phyloP scores from a whole-genome alignment of 2,329 filamentous ascomycete species.

The Botrytis cinerea region DNA sequence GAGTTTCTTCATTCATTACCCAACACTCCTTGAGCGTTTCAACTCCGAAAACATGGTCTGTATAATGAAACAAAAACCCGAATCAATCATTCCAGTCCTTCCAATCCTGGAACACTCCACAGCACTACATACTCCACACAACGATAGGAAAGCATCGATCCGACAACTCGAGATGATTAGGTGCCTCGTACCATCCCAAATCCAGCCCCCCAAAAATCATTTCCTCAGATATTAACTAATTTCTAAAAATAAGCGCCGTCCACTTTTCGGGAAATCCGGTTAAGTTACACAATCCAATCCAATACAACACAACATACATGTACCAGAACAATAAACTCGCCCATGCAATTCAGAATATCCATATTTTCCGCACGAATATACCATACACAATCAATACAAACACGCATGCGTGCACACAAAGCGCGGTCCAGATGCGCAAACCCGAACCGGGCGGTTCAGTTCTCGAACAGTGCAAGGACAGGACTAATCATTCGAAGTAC shows the following conservation, averaged over 20 bases:
- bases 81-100: background rate
- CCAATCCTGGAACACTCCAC: no score
- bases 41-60: background rate
- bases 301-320: no score
- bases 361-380: background rate
- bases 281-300: background rate
- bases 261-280: background rate
- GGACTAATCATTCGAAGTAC: background rate
- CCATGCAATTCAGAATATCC: background rate
- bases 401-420: background rate
- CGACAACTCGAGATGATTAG: background rate
- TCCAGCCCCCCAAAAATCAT: background rate
- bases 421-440: background rate
- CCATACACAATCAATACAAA: background rate
- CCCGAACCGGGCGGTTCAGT: background rate
- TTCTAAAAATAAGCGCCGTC: background rate
- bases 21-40: background rate
- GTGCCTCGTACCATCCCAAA: background rate
- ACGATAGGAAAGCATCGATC: background rate
- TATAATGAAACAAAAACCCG: background rate
- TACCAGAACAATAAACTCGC: background rate
- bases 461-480: background rate
- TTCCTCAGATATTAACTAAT: background rate
- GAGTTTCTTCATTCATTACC: background rate
- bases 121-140: background rate